A percentile compares a stretch with the other conserved stretches of the same genome.
Evolutionary conservation across 768 basidiomycete genomes (phyloP).

Genomic region (Lentinula aciculospora): DNA sequence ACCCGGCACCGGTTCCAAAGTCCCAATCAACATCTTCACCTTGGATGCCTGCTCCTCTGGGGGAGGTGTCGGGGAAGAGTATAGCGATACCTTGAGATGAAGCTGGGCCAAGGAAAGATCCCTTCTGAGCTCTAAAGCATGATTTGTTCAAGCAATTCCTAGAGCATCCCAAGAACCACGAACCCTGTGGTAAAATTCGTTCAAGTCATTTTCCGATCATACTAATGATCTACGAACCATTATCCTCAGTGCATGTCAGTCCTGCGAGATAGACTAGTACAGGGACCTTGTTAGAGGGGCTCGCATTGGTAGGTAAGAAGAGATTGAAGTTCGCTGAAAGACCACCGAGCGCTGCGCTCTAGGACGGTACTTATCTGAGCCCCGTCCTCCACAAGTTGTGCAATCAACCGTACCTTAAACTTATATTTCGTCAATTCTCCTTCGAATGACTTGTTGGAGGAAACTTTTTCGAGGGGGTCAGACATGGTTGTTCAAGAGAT

Average conservation of each 20-base stretch:
- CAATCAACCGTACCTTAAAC: conserved; percentile 57
- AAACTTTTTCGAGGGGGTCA: conserved; percentile 56
- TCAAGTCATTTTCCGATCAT: background rate
- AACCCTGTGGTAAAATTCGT: background rate
- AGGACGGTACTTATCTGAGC: background rate
- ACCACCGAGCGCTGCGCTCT: conserved; percentile 72
- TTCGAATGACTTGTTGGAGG: conserved; percentile 73
- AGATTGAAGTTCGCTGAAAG: conserved; percentile 79
- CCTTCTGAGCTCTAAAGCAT: conserved; percentile 75
- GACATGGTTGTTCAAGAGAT: background rate
- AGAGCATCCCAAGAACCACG: background rate
- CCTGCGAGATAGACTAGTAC: conserved; percentile 88
- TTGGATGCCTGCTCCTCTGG: conserved; percentile 82
- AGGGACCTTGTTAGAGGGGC: conserved; percentile 39
- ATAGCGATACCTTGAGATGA: conserved; percentile 83
- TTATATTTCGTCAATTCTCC: conserved; percentile 85
- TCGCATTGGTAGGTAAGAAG: conserved; percentile 68
- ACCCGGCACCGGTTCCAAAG: conserved; percentile 89
- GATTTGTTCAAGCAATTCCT: background rate
- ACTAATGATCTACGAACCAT: conserved; percentile 35
- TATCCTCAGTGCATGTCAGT: conserved; percentile 89
- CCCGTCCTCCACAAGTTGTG: background rate
- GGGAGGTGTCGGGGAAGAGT: conserved; percentile 94
- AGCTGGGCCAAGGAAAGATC: conserved; percentile 84
- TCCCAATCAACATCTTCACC: conserved; percentile 85